These are phyloP conservation scores for Microcyclosporella mali DNA, from an alignment of 2,329 filamentous ascomycete genomes.

Conservation along the genomic window DNA sequence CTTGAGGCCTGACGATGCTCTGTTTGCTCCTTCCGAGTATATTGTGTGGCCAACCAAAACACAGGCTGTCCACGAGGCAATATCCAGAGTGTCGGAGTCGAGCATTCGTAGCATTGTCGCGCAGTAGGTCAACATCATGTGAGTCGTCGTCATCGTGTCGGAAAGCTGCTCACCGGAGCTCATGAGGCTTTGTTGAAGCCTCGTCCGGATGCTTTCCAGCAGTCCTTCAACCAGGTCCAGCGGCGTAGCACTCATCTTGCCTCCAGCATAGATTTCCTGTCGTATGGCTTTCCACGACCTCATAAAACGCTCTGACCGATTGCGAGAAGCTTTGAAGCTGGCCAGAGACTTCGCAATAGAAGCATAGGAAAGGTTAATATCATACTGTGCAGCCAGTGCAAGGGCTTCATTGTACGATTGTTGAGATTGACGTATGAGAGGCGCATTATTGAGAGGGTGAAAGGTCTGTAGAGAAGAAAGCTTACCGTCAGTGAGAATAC, in stretches of 20 bases:
- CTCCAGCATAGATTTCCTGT: constrained; percentile 1
- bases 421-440: constrained; percentile 31
- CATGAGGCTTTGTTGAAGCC: neutral
- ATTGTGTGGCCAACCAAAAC: neutral
- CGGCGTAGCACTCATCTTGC: constrained; percentile 4
- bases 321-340: constrained; percentile 11
- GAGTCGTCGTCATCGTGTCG: neutral
- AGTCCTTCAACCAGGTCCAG: constrained; percentile 8
- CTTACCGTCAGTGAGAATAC: constrained; percentile 33
- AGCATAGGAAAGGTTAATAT: constrained; percentile 12
- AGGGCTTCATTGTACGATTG: constrained; percentile 15
- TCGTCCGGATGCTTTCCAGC: constrained; percentile 2
- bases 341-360: constrained; percentile 10
- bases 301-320: constrained; percentile 12
- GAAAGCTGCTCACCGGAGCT: too few species aligned
- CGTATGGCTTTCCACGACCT: constrained; percentile 13
- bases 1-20: too few species aligned
- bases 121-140: constrained; percentile 6
- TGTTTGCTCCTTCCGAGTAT: neutral
- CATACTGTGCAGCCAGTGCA: constrained; percentile 20
- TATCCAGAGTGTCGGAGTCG: constrained; percentile 9
- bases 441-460: constrained; percentile 43
- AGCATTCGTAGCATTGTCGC: constrained; percentile 11
- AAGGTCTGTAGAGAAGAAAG: constrained; percentile 34
- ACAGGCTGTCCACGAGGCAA: constrained; percentile 5